Evolutionary conservation across 2,329 filamentous ascomycete species (phyloP).

Genomic region (Aurifilum marmelostoma): DNA sequence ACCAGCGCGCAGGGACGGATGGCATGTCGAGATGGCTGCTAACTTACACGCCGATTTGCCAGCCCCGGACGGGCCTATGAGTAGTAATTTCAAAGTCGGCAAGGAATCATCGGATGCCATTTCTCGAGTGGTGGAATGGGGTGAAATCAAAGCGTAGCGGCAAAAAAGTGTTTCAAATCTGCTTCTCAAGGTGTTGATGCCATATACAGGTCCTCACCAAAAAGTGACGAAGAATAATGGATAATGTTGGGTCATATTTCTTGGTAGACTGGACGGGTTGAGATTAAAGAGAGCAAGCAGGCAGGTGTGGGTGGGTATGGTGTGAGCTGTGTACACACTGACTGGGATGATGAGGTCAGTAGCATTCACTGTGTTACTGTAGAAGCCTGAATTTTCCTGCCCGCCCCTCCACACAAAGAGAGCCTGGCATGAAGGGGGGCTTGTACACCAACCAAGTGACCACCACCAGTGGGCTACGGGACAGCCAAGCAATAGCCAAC

Average conservation of each 20-base stretch:
- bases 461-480: conserved; percentile 5
- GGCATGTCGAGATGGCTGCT: neutral
- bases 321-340: neutral
- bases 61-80: conserved; percentile 59
- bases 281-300: conserved; percentile 8
- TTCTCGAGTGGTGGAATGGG: no score
- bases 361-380: neutral
- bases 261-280: neutral
- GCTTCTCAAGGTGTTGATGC: neutral
- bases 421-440: conserved; percentile 6
- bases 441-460: conserved; percentile 11
- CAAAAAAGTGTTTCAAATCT: neutral
- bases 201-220: neutral
- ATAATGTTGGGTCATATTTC: neutral
- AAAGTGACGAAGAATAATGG: conserved; percentile 1
- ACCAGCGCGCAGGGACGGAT: neutral
- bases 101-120: conserved; percentile 52
- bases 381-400: conserved; percentile 16
- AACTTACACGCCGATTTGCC: conserved; percentile 59
- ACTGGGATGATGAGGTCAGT: conserved; percentile 26
- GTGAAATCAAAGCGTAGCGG: neutral
- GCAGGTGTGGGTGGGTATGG: conserved; percentile 13
- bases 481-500: neutral
- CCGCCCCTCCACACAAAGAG: conserved; percentile 19
- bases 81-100: conserved; percentile 55